Evolutionary conservation across 140 eudicot species (phyloP), one percentile per base, ranked within the genome.

Genomic region (Erigeron philadelphicus): DNA sequence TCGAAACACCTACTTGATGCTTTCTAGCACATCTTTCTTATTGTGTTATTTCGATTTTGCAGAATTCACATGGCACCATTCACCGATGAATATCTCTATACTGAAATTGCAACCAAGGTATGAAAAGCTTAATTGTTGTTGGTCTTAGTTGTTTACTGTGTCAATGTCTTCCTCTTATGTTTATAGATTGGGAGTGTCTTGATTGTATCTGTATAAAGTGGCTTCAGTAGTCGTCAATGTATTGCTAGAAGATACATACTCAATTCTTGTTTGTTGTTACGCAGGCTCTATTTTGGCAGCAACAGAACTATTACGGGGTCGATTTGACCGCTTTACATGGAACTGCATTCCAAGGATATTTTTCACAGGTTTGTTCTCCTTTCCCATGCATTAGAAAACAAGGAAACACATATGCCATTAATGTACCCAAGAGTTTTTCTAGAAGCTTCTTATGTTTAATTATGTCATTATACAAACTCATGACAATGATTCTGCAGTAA

Each of bases 11-110:
- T 31, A 31, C 38, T 31, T 31, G 38, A 31, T 31, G 38, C 38
- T 31, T 31, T 31, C 3, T 31, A 19, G 15, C 55, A n/a, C 10
- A 64, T 47, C 3, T 31, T 41, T 66, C n/a, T 58, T 19, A 63
- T 3, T 21, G 38, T 18, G 13, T 12, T 35, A 65, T 25, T 58
- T 76, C 55, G 38, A 64, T 69, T 19, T 68, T 77, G 76, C 64
- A 92, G 98, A 81, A 92, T 88, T 82, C 98, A 91, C 60, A 86
- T 92, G 98, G 98, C 98, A 11, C 98, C 98, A 69, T 92, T 92
- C 75, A 86, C 92, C 23, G 98, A 92, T 72, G 98, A 92, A 66
- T 86, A 82, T 82, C 76, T 92, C 16, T 92, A 57, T 67, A 77
- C 84, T 17, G 98, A 92, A 75, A 76, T 92, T 55, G 96, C 98